Conservation (phyloP, 306 rosid genomes). For the Medicago ruthenica region DNA sequence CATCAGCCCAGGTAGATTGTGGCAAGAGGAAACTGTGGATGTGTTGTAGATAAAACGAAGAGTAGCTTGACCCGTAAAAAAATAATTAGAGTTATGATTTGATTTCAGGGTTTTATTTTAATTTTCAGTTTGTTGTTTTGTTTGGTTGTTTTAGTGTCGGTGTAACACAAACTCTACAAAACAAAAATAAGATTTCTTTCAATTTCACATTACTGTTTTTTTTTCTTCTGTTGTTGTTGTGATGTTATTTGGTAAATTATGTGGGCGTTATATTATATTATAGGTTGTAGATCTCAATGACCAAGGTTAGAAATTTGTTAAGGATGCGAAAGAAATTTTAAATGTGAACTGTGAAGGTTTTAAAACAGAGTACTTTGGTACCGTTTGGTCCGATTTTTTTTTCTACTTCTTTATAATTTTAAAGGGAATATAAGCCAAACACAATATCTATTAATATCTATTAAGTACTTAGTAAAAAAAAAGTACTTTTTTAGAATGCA, state of each 20-base stretch:
- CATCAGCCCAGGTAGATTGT: constrained; percentile 83
- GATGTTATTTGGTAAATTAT: background rate
- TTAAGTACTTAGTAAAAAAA: too few species aligned
- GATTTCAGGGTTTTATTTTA: background rate
- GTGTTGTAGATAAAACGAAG: background rate
- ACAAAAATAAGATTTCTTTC: background rate
- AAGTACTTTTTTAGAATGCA: too few species aligned
- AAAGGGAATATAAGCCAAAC: too few species aligned
- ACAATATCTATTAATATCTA: too few species aligned
- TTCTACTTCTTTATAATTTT: too few species aligned
- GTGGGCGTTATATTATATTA: background rate
- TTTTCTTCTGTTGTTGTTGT: background rate
- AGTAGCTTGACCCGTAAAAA: background rate
- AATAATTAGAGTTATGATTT: background rate
- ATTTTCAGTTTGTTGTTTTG: background rate
- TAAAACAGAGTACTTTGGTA: too few species aligned
- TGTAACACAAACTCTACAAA: background rate
- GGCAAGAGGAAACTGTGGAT: background rate
- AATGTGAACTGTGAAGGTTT: background rate
- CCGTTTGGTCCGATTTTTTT: too few species aligned
- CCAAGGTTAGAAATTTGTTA: background rate
- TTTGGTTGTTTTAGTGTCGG: background rate
- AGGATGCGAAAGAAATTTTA: background rate
- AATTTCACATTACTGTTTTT: background rate
- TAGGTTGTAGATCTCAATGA: background rate